Evolutionary conservation across 495 filamentous ascomycete species (phyloP).

Genomic region (Xylaria nigripes): DNA sequence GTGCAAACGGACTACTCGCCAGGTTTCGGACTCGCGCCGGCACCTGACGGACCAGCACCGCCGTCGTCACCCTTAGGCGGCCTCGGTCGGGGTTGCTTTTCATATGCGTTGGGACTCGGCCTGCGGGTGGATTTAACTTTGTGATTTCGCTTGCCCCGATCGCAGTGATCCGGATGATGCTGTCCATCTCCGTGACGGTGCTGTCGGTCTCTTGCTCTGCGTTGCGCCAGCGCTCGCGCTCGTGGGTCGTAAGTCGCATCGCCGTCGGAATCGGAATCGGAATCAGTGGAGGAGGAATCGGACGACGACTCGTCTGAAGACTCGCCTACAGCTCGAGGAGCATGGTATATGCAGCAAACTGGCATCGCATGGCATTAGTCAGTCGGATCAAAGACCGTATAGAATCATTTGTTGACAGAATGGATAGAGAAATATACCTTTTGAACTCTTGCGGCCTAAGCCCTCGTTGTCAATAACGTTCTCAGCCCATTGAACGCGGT

Average conservation of each 20-base stretch:
- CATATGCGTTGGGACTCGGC: conserved; percentile 88
- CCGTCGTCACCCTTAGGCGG: background rate
- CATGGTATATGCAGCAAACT: conserved; percentile 99
- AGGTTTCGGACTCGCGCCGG: background rate
- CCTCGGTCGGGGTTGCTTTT: conserved; percentile 69
- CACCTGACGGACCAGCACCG: background rate
- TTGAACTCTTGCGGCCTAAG: conserved; percentile 84
- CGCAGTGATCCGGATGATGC: conserved; percentile 11
- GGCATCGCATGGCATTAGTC: background rate
- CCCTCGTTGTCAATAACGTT: conserved; percentile 96
- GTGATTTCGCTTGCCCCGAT: conserved; percentile 9
- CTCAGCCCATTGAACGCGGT: conserved; percentile 79
- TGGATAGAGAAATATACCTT: conserved; percentile 50
- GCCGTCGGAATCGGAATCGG: conserved; percentile 31
- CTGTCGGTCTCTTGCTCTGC: conserved; percentile 17
- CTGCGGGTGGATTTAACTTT: conserved; percentile 40
- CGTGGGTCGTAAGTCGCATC: conserved; percentile 20
- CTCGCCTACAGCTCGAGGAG: conserved; percentile 71
- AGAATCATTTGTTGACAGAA: background rate
- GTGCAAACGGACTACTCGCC: background rate
- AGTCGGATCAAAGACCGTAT: background rate
- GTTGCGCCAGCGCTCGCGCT: conserved; percentile 18
- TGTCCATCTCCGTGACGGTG: conserved; percentile 31
- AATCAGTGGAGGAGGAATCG: conserved; percentile 45
- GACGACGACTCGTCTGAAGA: conserved; percentile 72